Percentiles rank a stretch among this genome's conserved stretches.
These are phyloP conservation scores for Botrytis porri DNA, from an alignment of 2,329 filamentous ascomycete species.

Conservation along the genomic window DNA sequence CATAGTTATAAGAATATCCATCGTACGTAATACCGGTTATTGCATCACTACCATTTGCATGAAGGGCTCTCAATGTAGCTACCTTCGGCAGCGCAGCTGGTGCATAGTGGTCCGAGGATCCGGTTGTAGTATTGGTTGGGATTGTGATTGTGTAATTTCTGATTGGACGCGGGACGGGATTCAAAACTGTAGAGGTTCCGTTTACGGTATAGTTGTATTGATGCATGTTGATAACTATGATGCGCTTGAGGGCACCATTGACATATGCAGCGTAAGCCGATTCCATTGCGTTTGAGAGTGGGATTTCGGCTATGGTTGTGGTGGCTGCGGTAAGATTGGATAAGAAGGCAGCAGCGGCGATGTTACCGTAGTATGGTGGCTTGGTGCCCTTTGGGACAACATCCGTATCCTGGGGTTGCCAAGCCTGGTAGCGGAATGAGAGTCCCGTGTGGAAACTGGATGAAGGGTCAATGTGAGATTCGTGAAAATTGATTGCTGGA, in stretches of 20 bases:
- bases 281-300: constrained; percentile 41
- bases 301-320: constrained; percentile 49
- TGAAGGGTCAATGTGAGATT: not conserved
- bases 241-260: constrained; percentile 43
- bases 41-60: constrained; percentile 62
- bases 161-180: constrained; percentile 37
- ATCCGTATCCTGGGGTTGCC: constrained; percentile 56
- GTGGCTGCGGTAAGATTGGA: constrained; percentile 41
- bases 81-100: constrained; percentile 21
- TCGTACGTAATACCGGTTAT: constrained; percentile 60
- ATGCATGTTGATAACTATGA: constrained; percentile 57
- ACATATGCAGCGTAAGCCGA: constrained; percentile 57
- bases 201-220: constrained; percentile 57
- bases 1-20: constrained; percentile 59
- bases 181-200: constrained; percentile 37
- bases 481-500: not conserved
- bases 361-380: constrained; percentile 61
- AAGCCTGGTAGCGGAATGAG: constrained; percentile 58
- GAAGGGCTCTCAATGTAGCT: constrained; percentile 47
- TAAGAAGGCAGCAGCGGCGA: constrained; percentile 56
- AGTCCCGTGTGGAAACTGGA: constrained; percentile 60
- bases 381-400: constrained; percentile 54
- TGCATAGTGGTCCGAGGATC: not conserved
- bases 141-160: constrained; percentile 46
- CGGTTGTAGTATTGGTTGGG: constrained; percentile 17